Conservation (phyloP, 2,329 filamentous ascomycete species). For the Diaporthe citriasiana region DNA sequence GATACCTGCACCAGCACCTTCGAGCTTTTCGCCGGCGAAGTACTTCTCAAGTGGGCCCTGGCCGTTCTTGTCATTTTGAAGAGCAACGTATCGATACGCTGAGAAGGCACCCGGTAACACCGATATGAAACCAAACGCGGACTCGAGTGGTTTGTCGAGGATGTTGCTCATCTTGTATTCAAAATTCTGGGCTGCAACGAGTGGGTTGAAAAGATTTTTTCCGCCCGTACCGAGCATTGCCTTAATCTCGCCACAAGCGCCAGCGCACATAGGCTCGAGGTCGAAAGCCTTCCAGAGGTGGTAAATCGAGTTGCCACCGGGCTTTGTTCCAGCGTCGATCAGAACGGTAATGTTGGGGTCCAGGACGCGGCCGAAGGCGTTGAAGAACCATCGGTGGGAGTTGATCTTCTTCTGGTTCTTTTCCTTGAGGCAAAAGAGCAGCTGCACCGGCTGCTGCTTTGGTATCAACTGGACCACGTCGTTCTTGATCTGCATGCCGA, state of each 20-base stretch:
- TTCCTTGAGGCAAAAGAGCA: slow-evolving; percentile 98
- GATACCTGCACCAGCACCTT: slow-evolving; percentile 60
- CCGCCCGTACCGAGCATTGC: slow-evolving; percentile 91
- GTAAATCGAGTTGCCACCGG: slow-evolving; percentile 94
- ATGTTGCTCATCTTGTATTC: slow-evolving; percentile 99
- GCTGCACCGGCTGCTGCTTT: slow-evolving; percentile 91
- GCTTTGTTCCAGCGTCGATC: slow-evolving; percentile 95
- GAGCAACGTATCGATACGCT: slow-evolving; percentile 93
- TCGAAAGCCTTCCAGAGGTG: slow-evolving; percentile 99
- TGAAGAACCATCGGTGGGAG: slow-evolving; percentile 99
- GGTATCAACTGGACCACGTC: slow-evolving; percentile 87
- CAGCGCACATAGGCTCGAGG: slow-evolving; percentile 95
- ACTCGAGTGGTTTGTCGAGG: slow-evolving; percentile 96
- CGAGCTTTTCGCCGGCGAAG: slow-evolving; percentile 43
- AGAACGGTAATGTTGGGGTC: slow-evolving; percentile 98
- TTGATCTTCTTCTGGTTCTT: slow-evolving; percentile 99
- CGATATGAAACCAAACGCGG: slow-evolving; percentile 96
- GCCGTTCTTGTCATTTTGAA: slow-evolving; percentile 97
- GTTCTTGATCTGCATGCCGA: slow-evolving; percentile 90
- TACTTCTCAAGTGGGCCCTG: slow-evolving; percentile 70
- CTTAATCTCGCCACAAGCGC: slow-evolving; percentile 98
- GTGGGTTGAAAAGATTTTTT: slow-evolving; percentile 90
- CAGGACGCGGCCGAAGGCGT: slow-evolving; percentile 91
- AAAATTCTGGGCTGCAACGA: slow-evolving; percentile 97
- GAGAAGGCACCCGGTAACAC: slow-evolving; percentile 98